Conservation (phyloP, 495 filamentous ascomycete genomes). For the Chaetomium tenue region DNA sequence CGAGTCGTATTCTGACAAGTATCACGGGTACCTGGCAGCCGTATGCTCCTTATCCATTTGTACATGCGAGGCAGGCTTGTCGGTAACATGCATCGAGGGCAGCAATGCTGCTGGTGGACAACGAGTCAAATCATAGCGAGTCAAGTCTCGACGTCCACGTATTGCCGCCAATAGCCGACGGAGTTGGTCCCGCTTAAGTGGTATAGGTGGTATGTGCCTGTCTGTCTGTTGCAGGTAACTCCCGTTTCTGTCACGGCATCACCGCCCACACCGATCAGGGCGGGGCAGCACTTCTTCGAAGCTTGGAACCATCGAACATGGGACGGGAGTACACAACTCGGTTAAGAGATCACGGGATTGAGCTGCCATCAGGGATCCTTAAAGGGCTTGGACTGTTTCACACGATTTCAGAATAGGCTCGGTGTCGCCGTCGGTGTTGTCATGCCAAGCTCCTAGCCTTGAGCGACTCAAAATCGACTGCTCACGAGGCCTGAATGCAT, state of each 20-base stretch:
- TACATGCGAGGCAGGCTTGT: neutral
- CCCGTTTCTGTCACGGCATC: neutral
- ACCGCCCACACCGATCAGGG: neutral
- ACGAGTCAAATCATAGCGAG: neutral
- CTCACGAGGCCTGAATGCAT: neutral
- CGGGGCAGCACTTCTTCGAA: neutral
- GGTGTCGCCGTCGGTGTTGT: neutral
- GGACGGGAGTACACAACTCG: neutral
- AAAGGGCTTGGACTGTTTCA: too few relatives aligned
- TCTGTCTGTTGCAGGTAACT: too few relatives aligned
- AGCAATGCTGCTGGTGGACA: neutral
- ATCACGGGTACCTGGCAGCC: neutral
- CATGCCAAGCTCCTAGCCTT: neutral
- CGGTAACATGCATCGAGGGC: neutral
- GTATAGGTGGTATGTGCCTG: neutral
- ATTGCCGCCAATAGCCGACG: conserved; percentile 5
- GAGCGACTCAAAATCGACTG: neutral
- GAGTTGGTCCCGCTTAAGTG: neutral
- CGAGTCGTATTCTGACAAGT: neutral
- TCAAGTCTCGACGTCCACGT: neutral
- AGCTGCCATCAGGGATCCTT: neutral
- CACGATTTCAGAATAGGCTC: neutral
- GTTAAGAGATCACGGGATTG: neutral
- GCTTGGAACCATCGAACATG: neutral
- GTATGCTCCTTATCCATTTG: neutral